phyloP scores from a whole-genome alignment of 1,284 basidiomycete species.

The Athelia sp. region DNA sequence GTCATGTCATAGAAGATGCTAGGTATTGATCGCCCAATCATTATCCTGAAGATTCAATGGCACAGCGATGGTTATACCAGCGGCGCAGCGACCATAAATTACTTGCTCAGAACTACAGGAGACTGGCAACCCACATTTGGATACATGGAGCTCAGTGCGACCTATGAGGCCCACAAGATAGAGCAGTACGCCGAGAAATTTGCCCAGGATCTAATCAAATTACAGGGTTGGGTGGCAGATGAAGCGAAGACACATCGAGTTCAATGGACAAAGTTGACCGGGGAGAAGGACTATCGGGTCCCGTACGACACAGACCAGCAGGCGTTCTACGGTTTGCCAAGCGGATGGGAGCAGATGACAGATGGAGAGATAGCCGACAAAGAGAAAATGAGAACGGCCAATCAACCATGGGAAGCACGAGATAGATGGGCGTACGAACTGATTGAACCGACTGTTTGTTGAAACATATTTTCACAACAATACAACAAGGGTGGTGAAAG shows the following conservation, averaged over 20 bases:
- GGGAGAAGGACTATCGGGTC: background rate
- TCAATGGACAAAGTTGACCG: background rate
- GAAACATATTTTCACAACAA: background rate
- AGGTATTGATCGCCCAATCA: background rate
- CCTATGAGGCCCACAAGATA: background rate
- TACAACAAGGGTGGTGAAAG: no score
- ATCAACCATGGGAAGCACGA: background rate
- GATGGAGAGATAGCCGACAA: background rate
- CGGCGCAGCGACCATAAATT: background rate
- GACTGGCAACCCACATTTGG: background rate
- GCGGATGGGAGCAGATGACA: background rate
- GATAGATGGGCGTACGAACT: conserved; percentile 1
- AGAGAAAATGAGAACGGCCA: background rate
- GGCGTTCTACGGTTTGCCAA: background rate
- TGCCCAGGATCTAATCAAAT: background rate
- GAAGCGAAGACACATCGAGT: background rate
- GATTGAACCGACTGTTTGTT: background rate
- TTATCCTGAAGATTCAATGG: background rate
- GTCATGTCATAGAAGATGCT: background rate
- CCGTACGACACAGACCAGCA: background rate
- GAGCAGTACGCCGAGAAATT: background rate
- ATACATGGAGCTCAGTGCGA: background rate
- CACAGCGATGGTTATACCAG: background rate
- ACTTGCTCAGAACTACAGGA: background rate
- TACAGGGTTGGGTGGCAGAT: background rate